Percentiles rank a stretch among this genome's conserved stretches.
Evolutionary conservation across 768 basidiomycete species (phyloP).

Genomic region (Mycena kentingensis): DNA sequence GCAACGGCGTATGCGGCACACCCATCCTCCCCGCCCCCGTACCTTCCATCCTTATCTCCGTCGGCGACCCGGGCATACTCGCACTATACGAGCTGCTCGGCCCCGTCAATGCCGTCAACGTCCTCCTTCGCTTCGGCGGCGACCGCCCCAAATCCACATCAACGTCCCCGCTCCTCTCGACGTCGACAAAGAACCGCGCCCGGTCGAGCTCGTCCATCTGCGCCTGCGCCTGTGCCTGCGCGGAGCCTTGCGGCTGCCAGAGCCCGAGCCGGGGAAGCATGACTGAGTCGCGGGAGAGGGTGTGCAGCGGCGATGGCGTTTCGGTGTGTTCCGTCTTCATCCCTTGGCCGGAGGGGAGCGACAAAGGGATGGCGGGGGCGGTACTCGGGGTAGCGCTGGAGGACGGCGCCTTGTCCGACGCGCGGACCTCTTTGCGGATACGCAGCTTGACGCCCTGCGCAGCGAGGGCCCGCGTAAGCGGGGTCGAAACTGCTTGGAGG

Average conservation of each 20-base stretch:
- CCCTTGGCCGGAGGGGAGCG: no score
- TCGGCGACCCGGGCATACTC: background rate
- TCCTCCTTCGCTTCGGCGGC: constrained; percentile 19
- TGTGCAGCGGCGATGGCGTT: no score
- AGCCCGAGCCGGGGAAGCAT: no score
- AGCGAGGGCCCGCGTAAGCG: constrained; percentile 40
- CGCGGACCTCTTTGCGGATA: constrained; percentile 41
- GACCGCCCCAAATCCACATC: background rate
- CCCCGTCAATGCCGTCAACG: constrained; percentile 1
- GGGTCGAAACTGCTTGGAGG: constrained; percentile 45
- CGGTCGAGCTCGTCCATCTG: no score
- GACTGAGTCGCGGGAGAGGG: no score
- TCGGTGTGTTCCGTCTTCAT: background rate
- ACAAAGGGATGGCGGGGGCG: no score
- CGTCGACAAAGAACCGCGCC: background rate
- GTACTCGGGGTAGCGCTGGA: background rate
- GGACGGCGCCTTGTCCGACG: background rate
- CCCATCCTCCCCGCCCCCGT: no score
- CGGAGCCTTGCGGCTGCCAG: no score
- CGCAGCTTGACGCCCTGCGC: constrained; percentile 48
- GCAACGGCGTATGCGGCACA: no score
- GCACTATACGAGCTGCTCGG: background rate
- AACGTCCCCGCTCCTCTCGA: background rate
- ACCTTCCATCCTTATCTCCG: background rate
- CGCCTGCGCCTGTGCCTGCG: no score